Evolutionary conservation across 1,284 basidiomycete species (phyloP), one percentile per base, ranked within the genome.

Genomic region (Malassezia equina): DNA sequence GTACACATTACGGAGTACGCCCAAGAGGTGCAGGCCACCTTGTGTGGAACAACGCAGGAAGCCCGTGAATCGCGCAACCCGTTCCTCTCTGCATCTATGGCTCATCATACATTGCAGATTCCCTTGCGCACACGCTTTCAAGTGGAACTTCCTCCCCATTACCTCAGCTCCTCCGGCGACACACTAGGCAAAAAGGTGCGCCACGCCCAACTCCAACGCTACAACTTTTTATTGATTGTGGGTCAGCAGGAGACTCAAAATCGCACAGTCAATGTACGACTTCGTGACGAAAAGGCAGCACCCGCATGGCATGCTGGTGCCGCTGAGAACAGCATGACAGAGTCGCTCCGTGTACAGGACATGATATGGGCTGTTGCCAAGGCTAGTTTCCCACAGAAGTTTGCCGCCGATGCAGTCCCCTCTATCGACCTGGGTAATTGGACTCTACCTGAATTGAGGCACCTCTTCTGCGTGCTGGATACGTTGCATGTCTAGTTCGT

Each of bases 201-300:
- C 13, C 65, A 63, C 15, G 65, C 70, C 1, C 66, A 68, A 42
- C 33, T 66, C 9, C 52, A 48, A 4, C 52, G 68, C 28, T 67
- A 61, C 55, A 74, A 66, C 42, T 73, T 71, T 41, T 53, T 69
- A 15, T 47, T 72, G 19, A 60, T 73, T 13, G 68, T 74, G 1
- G 71, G 71, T 7, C 62, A 64, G n/a, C 58, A 59, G 12, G 71
- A 74, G 47, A 58, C 62, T 49, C 13, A 59, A 25, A 54, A 54
- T 2, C 41, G 51, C 2, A 69, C 66, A 3, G 64, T 74, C 19
- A 65, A 50, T 29, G 58, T 73, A 1, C 55, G 71, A 3, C 47
- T 54, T 15, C 51, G 71, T 1, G 60, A 65, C 34, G 64, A 66
- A 31, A 42, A 42, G 21, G 46, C 33, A 12, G 51, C 47, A 13